phyloP scores from a whole-genome alignment of 1,284 basidiomycete genomes.

The Ceratobasidium sp. region DNA sequence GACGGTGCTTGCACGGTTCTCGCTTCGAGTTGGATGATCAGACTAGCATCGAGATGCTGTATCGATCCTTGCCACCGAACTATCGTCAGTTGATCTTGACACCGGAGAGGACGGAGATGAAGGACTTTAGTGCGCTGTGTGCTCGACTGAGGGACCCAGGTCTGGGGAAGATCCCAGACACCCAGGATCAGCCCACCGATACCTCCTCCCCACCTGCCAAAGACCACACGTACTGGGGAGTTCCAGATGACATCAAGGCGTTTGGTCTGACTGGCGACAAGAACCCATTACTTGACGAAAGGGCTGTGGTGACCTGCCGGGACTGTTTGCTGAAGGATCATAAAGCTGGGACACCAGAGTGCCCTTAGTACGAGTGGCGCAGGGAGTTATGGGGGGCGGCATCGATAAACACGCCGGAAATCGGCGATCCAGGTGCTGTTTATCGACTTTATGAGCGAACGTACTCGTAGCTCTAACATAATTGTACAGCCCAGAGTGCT shows the following conservation, averaged over 20 bases:
- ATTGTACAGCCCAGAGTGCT: too few relatives aligned
- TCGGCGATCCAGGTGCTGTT: not conserved
- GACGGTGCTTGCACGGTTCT: not conserved
- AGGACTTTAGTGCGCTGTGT: not conserved
- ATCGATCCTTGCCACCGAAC: not conserved
- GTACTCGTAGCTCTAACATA: too few relatives aligned
- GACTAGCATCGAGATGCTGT: not conserved
- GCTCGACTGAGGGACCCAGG: not conserved
- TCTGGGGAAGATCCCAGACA: not conserved
- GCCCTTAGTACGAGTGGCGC: not conserved
- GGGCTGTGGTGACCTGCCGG: conserved; percentile 5
- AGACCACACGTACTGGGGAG: not conserved
- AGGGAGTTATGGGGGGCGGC: conserved; percentile 15
- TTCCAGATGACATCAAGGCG: not conserved
- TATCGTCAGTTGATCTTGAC: not conserved
- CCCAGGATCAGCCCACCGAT: not conserved
- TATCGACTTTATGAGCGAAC: not conserved
- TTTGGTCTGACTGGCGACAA: not conserved
- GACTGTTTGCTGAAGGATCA: conserved; percentile 11
- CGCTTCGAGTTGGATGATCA: not conserved
- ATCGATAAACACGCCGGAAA: not conserved
- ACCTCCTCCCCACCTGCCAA: not conserved
- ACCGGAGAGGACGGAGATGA: not conserved
- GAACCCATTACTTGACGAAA: not conserved
- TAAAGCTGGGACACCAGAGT: not conserved